Evolutionary conservation across 2,329 filamentous ascomycete genomes (phyloP).

Genomic region (Phoma herbarum): DNA sequence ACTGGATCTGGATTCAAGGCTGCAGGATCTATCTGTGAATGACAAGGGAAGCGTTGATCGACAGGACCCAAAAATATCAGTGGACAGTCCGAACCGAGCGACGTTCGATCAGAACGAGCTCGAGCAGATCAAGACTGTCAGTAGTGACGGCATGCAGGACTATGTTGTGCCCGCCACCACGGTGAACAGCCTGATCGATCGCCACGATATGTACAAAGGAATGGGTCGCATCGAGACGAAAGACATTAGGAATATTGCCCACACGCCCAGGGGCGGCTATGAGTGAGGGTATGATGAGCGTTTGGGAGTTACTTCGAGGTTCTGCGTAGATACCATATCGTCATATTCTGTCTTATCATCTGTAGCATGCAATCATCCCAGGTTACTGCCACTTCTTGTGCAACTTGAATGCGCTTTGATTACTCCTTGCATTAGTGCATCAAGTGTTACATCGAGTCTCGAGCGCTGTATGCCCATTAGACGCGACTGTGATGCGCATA

Average conservation of each 20-base stretch:
- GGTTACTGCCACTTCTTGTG: background rate
- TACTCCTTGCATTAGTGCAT: background rate
- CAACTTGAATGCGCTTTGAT: background rate
- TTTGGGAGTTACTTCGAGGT: background rate
- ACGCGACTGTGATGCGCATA: background rate
- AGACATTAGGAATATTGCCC: conserved; percentile 48
- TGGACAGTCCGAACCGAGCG: conserved; percentile 15
- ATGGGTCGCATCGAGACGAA: conserved; percentile 50
- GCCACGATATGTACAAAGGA: conserved; percentile 56
- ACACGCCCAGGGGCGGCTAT: conserved; percentile 27
- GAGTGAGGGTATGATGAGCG: background rate
- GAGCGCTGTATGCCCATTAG: background rate
- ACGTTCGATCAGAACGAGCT: conserved; percentile 34
- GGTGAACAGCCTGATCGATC: conserved; percentile 49
- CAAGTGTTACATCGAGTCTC: background rate
- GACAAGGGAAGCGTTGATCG: conserved; percentile 18
- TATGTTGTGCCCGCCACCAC: conserved; percentile 42
- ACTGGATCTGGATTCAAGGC: conserved; percentile 36
- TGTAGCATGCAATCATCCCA: background rate
- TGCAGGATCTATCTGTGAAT: conserved; percentile 31
- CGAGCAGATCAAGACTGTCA: conserved; percentile 41
- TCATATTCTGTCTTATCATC: background rate
- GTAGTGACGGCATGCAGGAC: conserved; percentile 33
- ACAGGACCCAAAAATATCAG: conserved; percentile 23
- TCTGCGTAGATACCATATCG: conserved; percentile 16